Evolutionary conservation across 148 eudicot species (phyloP).

Genomic region (Cornus controversa): DNA sequence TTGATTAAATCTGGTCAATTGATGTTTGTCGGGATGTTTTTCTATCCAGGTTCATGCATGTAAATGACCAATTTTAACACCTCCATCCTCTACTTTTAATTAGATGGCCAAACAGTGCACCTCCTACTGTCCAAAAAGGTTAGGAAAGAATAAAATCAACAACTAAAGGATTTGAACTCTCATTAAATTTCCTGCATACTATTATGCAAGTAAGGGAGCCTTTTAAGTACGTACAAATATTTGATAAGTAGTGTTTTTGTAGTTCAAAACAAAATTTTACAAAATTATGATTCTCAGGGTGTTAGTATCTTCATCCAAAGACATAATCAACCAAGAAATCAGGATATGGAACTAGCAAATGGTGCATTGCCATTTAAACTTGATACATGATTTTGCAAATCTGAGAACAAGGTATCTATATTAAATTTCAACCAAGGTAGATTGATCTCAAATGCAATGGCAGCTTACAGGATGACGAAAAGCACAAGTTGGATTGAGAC

Average conservation of each 20-base stretch:
- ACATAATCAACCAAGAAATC: background rate
- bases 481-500: constrained; percentile 63
- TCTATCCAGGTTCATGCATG: too few species aligned
- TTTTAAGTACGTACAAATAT: background rate
- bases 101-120: background rate
- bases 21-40: too few species aligned
- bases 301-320: background rate
- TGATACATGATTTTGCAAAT: background rate
- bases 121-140: background rate
- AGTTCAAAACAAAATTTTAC: background rate
- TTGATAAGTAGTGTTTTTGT: background rate
- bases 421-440: background rate
- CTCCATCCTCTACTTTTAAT: too few species aligned
- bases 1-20: too few species aligned
- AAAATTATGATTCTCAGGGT: background rate
- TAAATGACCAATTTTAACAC: too few species aligned
- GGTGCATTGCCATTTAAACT: background rate
- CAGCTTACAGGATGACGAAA: constrained; percentile 80
- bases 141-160: background rate
- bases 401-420: background rate
- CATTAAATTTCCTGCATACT: background rate
- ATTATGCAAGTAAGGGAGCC: background rate
- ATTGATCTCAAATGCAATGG: constrained; percentile 7
- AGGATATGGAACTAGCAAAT: background rate
- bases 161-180: background rate